phyloP scores from a whole-genome alignment of 2,329 filamentous ascomycete genomes.

The Epichloe aotearoae region DNA sequence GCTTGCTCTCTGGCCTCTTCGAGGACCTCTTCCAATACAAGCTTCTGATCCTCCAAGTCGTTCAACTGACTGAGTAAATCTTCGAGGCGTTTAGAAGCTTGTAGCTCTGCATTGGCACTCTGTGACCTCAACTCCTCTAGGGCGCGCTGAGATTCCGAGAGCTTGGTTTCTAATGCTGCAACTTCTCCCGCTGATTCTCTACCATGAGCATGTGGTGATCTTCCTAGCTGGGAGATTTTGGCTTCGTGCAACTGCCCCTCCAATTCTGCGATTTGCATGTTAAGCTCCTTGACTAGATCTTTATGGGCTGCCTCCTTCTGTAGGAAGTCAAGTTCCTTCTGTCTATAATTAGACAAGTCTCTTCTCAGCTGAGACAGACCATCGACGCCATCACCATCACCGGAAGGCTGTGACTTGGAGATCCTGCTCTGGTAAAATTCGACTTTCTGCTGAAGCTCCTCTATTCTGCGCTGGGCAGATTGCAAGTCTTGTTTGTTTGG shows the following conservation, averaged over 20 bases:
- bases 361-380: constrained; percentile 49
- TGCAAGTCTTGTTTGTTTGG: constrained; percentile 40
- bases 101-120: constrained; percentile 37
- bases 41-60: constrained; percentile 45
- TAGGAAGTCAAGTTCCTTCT: constrained; percentile 50
- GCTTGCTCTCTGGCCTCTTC: constrained; percentile 39
- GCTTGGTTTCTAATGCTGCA: constrained; percentile 44
- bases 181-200: constrained; percentile 46
- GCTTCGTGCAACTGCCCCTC: constrained; percentile 55
- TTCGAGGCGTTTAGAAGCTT: constrained; percentile 25
- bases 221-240: constrained; percentile 36
- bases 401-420: constrained; percentile 19
- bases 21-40: constrained; percentile 44
- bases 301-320: constrained; percentile 54
- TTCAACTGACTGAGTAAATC: constrained; percentile 42
- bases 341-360: constrained; percentile 49
- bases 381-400: constrained; percentile 28
- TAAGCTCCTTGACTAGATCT: constrained; percentile 47
- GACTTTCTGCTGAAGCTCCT: constrained; percentile 50
- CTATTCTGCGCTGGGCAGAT: constrained; percentile 48
- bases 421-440: constrained; percentile 38
- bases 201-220: constrained; percentile 32
- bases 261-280: constrained; percentile 51
- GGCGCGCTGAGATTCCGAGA: constrained; percentile 45
- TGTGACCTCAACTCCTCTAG: constrained; percentile 40